These are phyloP conservation scores for Fusarium sp. DNA, from an alignment of 2,329 filamentous ascomycete genomes.

Conservation along the genomic window DNA sequence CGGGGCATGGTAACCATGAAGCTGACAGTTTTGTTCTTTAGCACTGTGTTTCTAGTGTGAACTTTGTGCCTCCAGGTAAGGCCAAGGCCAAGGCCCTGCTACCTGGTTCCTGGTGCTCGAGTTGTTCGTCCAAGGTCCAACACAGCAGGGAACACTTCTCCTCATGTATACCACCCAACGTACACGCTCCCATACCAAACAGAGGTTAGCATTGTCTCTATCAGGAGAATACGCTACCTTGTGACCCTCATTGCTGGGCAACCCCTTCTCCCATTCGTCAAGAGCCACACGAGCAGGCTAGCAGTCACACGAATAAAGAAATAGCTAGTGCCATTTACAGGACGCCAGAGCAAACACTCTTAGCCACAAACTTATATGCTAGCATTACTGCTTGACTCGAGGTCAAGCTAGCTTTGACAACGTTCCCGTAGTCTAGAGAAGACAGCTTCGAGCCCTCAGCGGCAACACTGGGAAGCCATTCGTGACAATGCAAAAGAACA, in stretches of 20 bases:
- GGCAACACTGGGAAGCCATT: background rate
- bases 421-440: background rate
- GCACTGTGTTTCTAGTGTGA: background rate
- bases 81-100: background rate
- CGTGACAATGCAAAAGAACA: background rate
- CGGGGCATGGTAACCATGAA: background rate
- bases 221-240: background rate
- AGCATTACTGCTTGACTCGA: background rate
- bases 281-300: background rate
- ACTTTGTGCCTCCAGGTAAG: background rate
- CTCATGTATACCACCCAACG: background rate
- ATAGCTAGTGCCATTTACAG: too few species aligned
- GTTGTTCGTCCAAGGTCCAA: background rate
- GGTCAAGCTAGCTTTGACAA: too few species aligned
- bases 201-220: background rate
- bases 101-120: background rate
- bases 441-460: background rate
- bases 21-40: background rate
- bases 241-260: background rate
- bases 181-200: background rate
- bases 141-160: background rate
- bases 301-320: background rate
- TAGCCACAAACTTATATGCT: background rate
- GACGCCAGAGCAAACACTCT: background rate
- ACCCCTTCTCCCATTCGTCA: background rate